Percentiles rank a stretch among this genome's conserved stretches.
Conservation (phyloP, 352 stramenopile genomes). For the Phytophthora colocasiae region DNA sequence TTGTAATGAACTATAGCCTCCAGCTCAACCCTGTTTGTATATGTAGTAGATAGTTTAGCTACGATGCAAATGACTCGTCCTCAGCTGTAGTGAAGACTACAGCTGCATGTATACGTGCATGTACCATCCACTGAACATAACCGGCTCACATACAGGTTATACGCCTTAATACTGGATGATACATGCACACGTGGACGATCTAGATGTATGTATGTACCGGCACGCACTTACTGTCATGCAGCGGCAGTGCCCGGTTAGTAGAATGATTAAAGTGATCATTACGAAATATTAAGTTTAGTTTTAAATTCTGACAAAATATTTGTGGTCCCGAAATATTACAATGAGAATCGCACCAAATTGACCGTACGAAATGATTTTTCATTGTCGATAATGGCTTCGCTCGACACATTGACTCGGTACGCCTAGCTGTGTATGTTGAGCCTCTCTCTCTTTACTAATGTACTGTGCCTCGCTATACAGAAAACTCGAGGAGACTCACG, state of each 20-base stretch:
- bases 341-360: neutral
- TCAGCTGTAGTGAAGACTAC: neutral
- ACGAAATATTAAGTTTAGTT: too few species aligned
- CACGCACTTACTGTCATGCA: too few species aligned
- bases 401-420: slow-evolving; percentile 30
- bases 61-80: too few species aligned
- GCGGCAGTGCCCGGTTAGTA: too few species aligned
- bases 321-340: neutral
- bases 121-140: neutral
- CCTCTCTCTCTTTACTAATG: neutral
- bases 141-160: neutral
- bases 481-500: slow-evolving; percentile 73
- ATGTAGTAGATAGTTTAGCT: too few species aligned
- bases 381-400: slow-evolving; percentile 17
- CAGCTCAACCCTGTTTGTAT: neutral
- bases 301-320: too few species aligned
- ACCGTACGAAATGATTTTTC: too few species aligned
- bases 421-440: neutral
- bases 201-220: too few species aligned
- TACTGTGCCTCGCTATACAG: slow-evolving; percentile 24
- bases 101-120: neutral
- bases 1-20: neutral
- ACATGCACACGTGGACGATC: too few species aligned
- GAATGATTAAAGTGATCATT: too few species aligned
- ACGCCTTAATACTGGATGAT: too few species aligned